Conservation (phyloP, 306 rosid species). For the Morella rubra region DNA sequence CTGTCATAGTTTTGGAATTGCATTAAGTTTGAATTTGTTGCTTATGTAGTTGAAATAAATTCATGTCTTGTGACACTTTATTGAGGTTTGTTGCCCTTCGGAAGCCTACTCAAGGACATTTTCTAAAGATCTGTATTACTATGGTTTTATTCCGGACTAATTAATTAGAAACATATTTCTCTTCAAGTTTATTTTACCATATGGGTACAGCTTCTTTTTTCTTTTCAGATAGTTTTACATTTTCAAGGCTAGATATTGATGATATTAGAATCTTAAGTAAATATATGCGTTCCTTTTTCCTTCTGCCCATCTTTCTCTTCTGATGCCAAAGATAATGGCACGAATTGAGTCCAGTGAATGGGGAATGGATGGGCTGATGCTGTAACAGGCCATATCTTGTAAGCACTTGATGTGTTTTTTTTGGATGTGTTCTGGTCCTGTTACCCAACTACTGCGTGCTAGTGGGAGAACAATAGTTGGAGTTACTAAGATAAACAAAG, state of each 20-base stretch:
- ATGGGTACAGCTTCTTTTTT: background rate
- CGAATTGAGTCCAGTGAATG: too few relatives aligned
- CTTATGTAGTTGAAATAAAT: background rate
- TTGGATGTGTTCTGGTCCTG: background rate
- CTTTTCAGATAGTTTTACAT: too few relatives aligned
- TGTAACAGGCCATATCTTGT: background rate
- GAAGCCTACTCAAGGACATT: constrained; percentile 4
- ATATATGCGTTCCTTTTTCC: too few relatives aligned
- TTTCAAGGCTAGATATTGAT: too few relatives aligned
- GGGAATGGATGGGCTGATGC: too few relatives aligned
- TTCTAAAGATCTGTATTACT: background rate
- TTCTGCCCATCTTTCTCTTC: too few relatives aligned
- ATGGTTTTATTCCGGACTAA: background rate
- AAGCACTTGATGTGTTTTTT: background rate
- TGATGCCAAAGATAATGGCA: too few relatives aligned
- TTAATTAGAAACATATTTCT: background rate
- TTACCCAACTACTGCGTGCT: background rate
- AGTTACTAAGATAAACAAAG: background rate
- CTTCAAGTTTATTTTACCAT: background rate
- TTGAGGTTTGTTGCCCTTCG: background rate
- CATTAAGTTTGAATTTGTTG: background rate
- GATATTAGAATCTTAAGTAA: too few relatives aligned
- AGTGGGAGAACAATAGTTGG: background rate
- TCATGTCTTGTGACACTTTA: background rate
- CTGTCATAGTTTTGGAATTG: background rate